phyloP scores from a whole-genome alignment of 768 basidiomycete genomes.

The Hysterangium stoloniferum region DNA sequence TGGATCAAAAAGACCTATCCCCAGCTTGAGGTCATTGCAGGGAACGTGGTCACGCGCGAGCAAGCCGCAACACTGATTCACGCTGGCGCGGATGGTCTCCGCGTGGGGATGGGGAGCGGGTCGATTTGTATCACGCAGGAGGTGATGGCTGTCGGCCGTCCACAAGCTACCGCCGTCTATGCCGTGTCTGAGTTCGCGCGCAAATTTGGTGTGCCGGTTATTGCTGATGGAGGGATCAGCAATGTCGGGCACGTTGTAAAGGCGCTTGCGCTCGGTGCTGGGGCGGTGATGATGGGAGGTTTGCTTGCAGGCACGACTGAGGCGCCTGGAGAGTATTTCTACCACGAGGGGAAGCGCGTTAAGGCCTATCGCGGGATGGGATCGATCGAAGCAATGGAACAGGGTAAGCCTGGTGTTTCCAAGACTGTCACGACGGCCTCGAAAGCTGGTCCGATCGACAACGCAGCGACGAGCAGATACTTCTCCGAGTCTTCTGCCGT shows the following conservation, averaged over 20 bases:
- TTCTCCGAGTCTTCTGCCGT: constrained; percentile 89
- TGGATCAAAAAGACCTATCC: constrained; percentile 90
- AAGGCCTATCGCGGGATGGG: constrained; percentile 99
- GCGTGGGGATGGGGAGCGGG: constrained; percentile 96
- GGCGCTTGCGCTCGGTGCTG: constrained; percentile 87
- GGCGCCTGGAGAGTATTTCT: constrained; percentile 98
- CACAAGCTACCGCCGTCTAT: constrained; percentile 97
- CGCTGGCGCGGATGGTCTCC: constrained; percentile 92
- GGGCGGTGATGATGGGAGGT: constrained; percentile 98
- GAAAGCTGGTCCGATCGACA: constrained; percentile 54
- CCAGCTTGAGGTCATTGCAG: constrained; percentile 86
- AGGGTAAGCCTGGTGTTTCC: constrained; percentile 41
- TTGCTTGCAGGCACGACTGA: constrained; percentile 93
- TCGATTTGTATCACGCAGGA: constrained; percentile 99
- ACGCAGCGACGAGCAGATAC: constrained; percentile 94
- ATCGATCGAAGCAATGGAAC: constrained; percentile 88
- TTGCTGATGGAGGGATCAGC: constrained; percentile 91
- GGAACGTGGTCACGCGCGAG: constrained; percentile 96
- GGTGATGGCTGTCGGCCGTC: constrained; percentile 97
- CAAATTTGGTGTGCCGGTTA: constrained; percentile 92
- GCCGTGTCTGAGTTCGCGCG: constrained; percentile 89
- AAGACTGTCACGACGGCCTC: constrained; percentile 43
- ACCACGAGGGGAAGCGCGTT: constrained; percentile 97
- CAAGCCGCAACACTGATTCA: constrained; percentile 91
- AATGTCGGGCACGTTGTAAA: constrained; percentile 99